Percentiles rank a stretch among this genome's conserved stretches.
phyloP scores from a whole-genome alignment of 768 basidiomycete species.

The Tricholoma sp. region DNA sequence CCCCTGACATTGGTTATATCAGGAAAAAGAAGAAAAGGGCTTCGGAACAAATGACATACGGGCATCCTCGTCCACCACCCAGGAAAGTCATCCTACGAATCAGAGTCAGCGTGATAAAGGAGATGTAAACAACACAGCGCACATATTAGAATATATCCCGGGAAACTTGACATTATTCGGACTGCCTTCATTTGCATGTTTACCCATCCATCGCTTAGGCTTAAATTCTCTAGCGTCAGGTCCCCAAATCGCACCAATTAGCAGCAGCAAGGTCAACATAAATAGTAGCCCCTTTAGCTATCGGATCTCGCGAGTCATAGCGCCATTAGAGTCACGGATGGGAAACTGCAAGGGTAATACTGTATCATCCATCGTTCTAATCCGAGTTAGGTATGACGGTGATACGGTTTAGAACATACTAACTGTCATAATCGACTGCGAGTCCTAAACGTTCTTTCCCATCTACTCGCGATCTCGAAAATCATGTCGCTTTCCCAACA shows the following conservation, averaged over 20 bases:
- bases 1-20: constrained; percentile 20
- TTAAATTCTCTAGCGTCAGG: constrained; percentile 43
- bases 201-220: constrained; percentile 43
- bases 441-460: background rate
- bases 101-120: background rate
- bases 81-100: constrained; percentile 38
- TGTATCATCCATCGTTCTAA: constrained; percentile 27
- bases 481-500: constrained; percentile 26
- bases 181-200: constrained; percentile 16
- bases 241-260: constrained; percentile 41
- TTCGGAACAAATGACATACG: constrained; percentile 25
- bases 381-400: constrained; percentile 2
- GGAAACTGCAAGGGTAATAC: constrained; percentile 30
- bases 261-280: constrained; percentile 24
- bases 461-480: background rate
- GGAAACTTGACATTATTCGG: constrained; percentile 33
- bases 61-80: constrained; percentile 40
- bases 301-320: constrained; percentile 25
- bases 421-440: constrained; percentile 17
- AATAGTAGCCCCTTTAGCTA: constrained; percentile 34
- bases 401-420: constrained; percentile 6
- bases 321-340: constrained; percentile 22
- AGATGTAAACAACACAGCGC: constrained; percentile 2
- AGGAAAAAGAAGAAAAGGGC: constrained; percentile 6
- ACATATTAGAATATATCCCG: constrained; percentile 40